Base-by-base conservation (phyloP, 2,329 filamentous ascomycete genomes). In the Sporothrix sp. region DNA sequence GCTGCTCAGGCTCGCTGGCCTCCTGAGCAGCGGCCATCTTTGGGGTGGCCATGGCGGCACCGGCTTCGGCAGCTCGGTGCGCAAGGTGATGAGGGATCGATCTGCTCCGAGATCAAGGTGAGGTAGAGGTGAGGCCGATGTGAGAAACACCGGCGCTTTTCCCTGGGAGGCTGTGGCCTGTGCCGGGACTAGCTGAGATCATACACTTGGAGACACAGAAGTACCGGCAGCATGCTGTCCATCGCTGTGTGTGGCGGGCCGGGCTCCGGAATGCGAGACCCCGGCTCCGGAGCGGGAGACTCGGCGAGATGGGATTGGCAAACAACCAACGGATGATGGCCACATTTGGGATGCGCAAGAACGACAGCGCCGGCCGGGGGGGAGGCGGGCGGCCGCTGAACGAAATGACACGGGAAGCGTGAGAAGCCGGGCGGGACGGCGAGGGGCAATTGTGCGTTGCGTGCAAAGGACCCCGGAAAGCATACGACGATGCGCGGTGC, bases 171-270 rank as follows among this genome's bases (percentile, higher is more conserved):
- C 38, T 7, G 32, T 11, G 33, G n/a, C 35, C 25, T 50, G 48
- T 32, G 44, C 9, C 21, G n/a, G 42, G 32, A 42, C 57, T 56
- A 56, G 50, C 55, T 56, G 23, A 48, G 54, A 52, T 58, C 57
- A 55, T 55, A 51, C 48, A 48, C 44, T 54, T 48, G 48, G 49
- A 46, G 43, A 45, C 39, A 38, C 45, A 35, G 25, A 32, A 25
- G 21, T 11, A 49, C 20, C 20, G 35, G 40, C 32, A 36, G 38
- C 38, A 50, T 50, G 46, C 53, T 52, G 55, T 55, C 57, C 57
- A 58, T 58, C 52, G 47, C 55, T 54, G 25, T 50, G 28, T 33
- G 42, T 47, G 38, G 27, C 47, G 16, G 50, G 39, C 16, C 28
- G 47, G 36, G 18, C 18, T 38, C 32, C 48, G 42, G 28, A 35